Conservation (phyloP, 2,329 filamentous ascomycete genomes). For the Colletotrichum sp. region DNA sequence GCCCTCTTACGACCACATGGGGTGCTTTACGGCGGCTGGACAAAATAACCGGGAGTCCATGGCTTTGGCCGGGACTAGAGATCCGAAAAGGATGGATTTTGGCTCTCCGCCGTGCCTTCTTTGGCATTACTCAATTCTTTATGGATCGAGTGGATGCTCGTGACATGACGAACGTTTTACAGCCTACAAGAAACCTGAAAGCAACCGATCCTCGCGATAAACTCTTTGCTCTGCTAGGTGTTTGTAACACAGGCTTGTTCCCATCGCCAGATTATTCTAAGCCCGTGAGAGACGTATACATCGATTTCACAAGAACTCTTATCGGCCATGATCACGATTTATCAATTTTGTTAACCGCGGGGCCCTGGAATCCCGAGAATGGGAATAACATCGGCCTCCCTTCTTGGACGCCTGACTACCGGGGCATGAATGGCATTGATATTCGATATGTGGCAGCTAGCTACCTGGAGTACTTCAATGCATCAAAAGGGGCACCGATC, state of each 20-base stretch:
- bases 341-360: neutral
- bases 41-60: too few relatives aligned
- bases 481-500: too few relatives aligned
- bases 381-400: neutral
- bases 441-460: neutral
- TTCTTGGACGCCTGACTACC: neutral
- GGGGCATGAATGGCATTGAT: neutral
- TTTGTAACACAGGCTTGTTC: neutral
- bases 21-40: too few relatives aligned
- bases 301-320: neutral
- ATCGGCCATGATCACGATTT: neutral
- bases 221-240: neutral
- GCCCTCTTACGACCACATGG: too few relatives aligned
- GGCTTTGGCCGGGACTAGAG: too few relatives aligned
- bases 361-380: neutral
- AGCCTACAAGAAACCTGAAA: neutral
- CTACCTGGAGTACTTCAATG: neutral
- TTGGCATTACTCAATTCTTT: too few relatives aligned
- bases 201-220: neutral
- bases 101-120: too few relatives aligned
- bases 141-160: too few relatives aligned
- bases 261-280: neutral
- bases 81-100: too few relatives aligned
- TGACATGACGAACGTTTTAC: too few relatives aligned
- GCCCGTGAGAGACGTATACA: neutral